These are phyloP conservation scores for Dendrobium huoshanense DNA, from an alignment of 106 monocot species.

Conservation along the genomic window DNA sequence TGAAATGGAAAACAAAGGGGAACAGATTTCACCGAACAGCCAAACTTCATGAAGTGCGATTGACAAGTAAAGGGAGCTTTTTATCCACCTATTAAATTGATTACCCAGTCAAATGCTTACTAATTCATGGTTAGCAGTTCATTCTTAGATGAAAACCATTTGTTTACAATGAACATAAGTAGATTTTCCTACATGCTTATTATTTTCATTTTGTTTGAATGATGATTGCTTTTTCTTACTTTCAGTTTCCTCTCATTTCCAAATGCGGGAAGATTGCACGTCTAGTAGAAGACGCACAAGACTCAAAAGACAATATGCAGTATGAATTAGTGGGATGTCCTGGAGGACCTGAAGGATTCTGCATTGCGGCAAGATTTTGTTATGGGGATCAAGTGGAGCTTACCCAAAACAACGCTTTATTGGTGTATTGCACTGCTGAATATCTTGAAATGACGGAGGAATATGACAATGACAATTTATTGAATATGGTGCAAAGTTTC, in stretches of 20 bases:
- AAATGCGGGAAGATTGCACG: constrained; percentile 30
- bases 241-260: constrained; percentile 44
- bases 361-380: constrained; percentile 36
- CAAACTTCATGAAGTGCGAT: too few species aligned
- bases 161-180: too few species aligned
- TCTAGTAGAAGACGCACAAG: constrained; percentile 12
- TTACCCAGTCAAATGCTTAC: too few species aligned
- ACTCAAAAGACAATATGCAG: neutral
- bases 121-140: neutral
- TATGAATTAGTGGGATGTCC: constrained; percentile 21
- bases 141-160: neutral
- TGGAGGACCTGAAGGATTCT: constrained; percentile 41
- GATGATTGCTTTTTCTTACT: neutral
- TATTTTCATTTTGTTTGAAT: neutral
- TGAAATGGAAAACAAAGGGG: too few species aligned
- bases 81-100: too few species aligned
- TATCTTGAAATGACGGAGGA: constrained; percentile 56
- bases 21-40: too few species aligned
- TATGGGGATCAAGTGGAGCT: constrained; percentile 36
- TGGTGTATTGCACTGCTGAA: constrained; percentile 27
- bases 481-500: constrained; percentile 16
- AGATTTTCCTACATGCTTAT: neutral
- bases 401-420: constrained; percentile 26
- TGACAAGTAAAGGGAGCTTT: too few species aligned
- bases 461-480: constrained; percentile 30